These are phyloP conservation scores for Colletotrichum caudatum DNA, from an alignment of 2,329 filamentous ascomycete species.

Conservation along the genomic window DNA sequence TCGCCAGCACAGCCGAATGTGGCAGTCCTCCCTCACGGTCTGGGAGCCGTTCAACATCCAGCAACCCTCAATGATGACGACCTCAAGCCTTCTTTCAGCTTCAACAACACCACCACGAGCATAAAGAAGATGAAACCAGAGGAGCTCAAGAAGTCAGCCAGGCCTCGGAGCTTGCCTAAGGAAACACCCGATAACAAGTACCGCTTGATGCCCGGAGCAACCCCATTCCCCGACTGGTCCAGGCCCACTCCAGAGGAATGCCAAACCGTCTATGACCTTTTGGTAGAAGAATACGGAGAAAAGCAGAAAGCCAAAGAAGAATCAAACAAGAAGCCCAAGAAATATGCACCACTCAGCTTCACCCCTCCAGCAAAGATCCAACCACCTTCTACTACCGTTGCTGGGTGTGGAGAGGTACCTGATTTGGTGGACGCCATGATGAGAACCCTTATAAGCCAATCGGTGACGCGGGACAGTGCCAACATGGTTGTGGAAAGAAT, in stretches of 20 bases:
- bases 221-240: conserved; percentile 76
- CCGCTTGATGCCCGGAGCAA: conserved; percentile 64
- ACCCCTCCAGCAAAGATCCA: conserved; percentile 75
- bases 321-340: neutral
- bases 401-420: conserved; percentile 73
- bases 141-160: conserved; percentile 42
- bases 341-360: conserved; percentile 50
- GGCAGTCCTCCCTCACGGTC: conserved; percentile 34
- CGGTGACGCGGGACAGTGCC: conserved; percentile 64
- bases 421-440: conserved; percentile 66
- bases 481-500: conserved; percentile 75
- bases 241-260: conserved; percentile 77
- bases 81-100: neutral
- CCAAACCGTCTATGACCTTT: conserved; percentile 73
- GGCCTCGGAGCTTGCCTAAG: conserved; percentile 46
- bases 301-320: neutral
- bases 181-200: conserved; percentile 54
- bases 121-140: neutral
- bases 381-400: conserved; percentile 75
- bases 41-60: conserved; percentile 37
- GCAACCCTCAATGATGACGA: neutral
- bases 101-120: too few species aligned
- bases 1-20: neutral
- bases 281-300: conserved; percentile 74
- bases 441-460: conserved; percentile 65